These are phyloP conservation scores for Alternaria consortialis DNA, from an alignment of 2,329 filamentous ascomycete genomes.

Conservation along the genomic window DNA sequence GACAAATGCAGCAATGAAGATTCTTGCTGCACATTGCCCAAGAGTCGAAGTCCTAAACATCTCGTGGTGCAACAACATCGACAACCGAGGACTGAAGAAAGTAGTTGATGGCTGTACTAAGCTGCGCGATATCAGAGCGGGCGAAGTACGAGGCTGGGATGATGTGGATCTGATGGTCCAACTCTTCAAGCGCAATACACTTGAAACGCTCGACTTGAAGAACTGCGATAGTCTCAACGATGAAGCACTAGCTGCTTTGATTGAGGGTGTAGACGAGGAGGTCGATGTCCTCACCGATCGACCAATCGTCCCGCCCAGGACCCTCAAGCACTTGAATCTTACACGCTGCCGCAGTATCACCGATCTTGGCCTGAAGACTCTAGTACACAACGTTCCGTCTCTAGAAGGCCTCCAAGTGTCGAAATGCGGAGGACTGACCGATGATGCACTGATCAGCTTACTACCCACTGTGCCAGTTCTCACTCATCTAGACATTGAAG, in stretches of 20 bases:
- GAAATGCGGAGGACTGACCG: slow-evolving; percentile 77
- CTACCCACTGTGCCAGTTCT: slow-evolving; percentile 78
- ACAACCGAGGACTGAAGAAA: slow-evolving; percentile 76
- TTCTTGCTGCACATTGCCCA: slow-evolving; percentile 81
- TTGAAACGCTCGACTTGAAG: slow-evolving; percentile 83
- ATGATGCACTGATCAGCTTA: slow-evolving; percentile 75
- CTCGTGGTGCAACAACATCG: slow-evolving; percentile 90
- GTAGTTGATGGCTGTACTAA: slow-evolving; percentile 77
- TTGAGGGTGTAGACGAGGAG: slow-evolving; percentile 78
- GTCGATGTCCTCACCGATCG: slow-evolving; percentile 81
- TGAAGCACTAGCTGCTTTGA: slow-evolving; percentile 73
- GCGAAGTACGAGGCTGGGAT: slow-evolving; percentile 83
- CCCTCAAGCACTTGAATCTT: slow-evolving; percentile 83
- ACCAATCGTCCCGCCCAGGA: slow-evolving; percentile 78
- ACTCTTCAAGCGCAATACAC: slow-evolving; percentile 80
- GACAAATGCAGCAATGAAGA: slow-evolving; percentile 84
- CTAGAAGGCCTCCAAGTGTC: slow-evolving; percentile 86
- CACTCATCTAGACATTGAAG: slow-evolving; percentile 89
- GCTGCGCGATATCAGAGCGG: slow-evolving; percentile 80
- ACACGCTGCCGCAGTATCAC: slow-evolving; percentile 81
- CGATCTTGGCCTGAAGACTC: slow-evolving; percentile 71
- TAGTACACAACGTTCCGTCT: slow-evolving; percentile 78
- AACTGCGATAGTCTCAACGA: slow-evolving; percentile 83
- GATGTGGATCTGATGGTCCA: slow-evolving; percentile 74
- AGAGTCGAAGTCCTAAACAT: slow-evolving; percentile 86